phyloP scores from a whole-genome alignment of 2,329 filamentous ascomycete species.

The Penicillium sp. region DNA sequence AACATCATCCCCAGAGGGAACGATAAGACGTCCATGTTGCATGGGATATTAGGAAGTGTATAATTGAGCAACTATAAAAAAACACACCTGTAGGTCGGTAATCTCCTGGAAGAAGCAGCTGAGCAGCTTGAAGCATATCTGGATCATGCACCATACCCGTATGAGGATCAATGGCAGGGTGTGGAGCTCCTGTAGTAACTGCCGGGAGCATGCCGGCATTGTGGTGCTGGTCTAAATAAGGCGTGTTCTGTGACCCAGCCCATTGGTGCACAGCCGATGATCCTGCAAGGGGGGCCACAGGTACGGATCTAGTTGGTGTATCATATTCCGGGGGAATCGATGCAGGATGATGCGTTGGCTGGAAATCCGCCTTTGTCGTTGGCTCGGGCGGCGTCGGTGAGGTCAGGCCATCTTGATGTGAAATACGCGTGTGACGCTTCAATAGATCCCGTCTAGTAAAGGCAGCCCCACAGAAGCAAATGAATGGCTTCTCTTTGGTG shows the following conservation, averaged over 20 bases:
- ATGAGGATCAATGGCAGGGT: slow-evolving; percentile 17
- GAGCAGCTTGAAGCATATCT: slow-evolving; percentile 41
- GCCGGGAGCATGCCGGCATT: slow-evolving; percentile 20
- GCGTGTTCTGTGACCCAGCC: slow-evolving; percentile 24
- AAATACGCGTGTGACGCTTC: slow-evolving; percentile 35
- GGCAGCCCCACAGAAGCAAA: slow-evolving; percentile 37
- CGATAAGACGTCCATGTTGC: not conserved
- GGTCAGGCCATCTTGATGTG: slow-evolving; percentile 31
- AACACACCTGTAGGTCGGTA: slow-evolving; percentile 26
- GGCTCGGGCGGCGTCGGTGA: slow-evolving; percentile 32
- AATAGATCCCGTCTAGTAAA: slow-evolving; percentile 37
- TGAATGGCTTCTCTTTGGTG: slow-evolving; percentile 38
- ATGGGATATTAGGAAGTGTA: not conserved
- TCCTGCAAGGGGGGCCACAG: slow-evolving; percentile 24
- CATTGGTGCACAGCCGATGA: slow-evolving; percentile 27
- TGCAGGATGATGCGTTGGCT: slow-evolving; percentile 18
- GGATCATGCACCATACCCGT: slow-evolving; percentile 31
- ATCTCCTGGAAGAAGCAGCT: slow-evolving; percentile 32
- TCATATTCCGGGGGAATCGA: slow-evolving; percentile 19
- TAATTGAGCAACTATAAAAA: not conserved
- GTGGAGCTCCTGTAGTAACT: slow-evolving; percentile 10
- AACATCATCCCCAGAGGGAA: not conserved
- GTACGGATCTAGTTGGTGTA: slow-evolving; percentile 20
- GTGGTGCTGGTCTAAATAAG: slow-evolving; percentile 28
- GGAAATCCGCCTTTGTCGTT: slow-evolving; percentile 16